phyloP scores from a whole-genome alignment of 2,329 filamentous ascomycete species.

The Aspergillus puulaauensis region DNA sequence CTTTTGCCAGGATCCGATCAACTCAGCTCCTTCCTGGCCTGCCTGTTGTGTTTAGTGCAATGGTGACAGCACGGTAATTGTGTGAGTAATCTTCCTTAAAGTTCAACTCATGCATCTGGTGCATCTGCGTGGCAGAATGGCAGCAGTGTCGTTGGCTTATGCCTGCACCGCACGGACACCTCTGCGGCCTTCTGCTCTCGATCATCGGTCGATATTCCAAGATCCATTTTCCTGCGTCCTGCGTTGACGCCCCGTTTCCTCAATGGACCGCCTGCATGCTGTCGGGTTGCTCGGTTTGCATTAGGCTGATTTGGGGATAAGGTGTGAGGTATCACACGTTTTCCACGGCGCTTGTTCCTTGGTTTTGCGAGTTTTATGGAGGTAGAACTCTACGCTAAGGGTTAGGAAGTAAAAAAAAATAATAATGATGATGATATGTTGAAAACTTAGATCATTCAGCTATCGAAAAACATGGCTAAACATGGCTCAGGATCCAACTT shows the following conservation, averaged over 20 bases:
- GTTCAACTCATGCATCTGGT: background rate
- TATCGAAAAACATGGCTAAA: background rate
- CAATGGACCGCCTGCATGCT: constrained; percentile 10
- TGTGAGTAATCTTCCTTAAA: too few species aligned
- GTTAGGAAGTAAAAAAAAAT: background rate
- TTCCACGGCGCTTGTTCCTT: background rate
- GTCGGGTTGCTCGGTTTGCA: background rate
- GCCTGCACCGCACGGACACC: too few species aligned
- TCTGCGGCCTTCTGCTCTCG: background rate
- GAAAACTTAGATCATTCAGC: background rate
- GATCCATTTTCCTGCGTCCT: background rate
- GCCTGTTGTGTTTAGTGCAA: too few species aligned
- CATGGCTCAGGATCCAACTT: background rate
- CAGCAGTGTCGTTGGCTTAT: background rate
- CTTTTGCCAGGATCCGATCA: too few species aligned
- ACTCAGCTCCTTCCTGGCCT: too few species aligned
- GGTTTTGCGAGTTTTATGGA: background rate
- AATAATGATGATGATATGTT: too few species aligned
- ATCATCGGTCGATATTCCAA: background rate
- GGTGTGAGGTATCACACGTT: constrained; percentile 1
- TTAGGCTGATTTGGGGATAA: background rate
- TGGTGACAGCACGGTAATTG: too few species aligned
- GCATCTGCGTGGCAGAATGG: background rate
- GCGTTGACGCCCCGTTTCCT: background rate
- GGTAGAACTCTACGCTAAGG: background rate